Evolutionary conservation across 176 grass and related monocot genomes (phyloP).

Genomic region (Coix lacrymajobi): DNA sequence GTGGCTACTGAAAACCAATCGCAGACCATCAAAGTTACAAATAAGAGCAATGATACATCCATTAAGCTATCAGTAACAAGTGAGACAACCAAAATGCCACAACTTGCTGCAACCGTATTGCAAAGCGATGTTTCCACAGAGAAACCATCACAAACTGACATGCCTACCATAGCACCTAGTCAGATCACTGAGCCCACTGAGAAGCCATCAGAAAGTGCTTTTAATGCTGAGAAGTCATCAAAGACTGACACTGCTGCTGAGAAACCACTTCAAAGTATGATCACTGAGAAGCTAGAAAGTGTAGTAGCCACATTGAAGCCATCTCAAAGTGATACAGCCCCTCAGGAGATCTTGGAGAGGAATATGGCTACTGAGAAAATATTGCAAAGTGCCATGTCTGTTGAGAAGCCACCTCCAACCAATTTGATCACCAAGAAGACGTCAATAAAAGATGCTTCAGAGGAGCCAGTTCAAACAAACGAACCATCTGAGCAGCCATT

Average conservation of each 20-base stretch:
- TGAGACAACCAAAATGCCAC: neutral
- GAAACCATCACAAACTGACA: neutral
- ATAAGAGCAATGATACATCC: neutral
- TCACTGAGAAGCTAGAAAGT: neutral
- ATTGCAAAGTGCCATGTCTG: conserved; percentile 1
- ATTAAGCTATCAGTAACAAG: neutral
- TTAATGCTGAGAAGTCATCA: conserved; percentile 12
- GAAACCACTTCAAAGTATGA: conserved; percentile 6
- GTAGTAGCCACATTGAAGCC: neutral
- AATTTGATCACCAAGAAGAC: neutral
- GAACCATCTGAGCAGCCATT: conserved; percentile 28
- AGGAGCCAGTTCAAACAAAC: conserved; percentile 22
- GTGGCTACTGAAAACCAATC: conserved; percentile 16
- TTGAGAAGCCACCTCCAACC: neutral
- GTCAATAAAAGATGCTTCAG: neutral
- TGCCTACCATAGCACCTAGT: neutral
- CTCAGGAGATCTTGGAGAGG: neutral
- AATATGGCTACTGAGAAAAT: neutral
- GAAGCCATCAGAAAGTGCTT: conserved; percentile 28
- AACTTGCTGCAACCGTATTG: neutral
- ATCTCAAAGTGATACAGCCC: conserved; percentile 12
- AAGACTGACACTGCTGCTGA: conserved; percentile 3
- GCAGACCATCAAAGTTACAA: neutral
- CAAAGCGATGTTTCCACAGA: conserved; percentile 4
- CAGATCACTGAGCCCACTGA: neutral